phyloP scores from a whole-genome alignment of 2,329 filamentous ascomycete genomes.

The Clonostachys byssicola region DNA sequence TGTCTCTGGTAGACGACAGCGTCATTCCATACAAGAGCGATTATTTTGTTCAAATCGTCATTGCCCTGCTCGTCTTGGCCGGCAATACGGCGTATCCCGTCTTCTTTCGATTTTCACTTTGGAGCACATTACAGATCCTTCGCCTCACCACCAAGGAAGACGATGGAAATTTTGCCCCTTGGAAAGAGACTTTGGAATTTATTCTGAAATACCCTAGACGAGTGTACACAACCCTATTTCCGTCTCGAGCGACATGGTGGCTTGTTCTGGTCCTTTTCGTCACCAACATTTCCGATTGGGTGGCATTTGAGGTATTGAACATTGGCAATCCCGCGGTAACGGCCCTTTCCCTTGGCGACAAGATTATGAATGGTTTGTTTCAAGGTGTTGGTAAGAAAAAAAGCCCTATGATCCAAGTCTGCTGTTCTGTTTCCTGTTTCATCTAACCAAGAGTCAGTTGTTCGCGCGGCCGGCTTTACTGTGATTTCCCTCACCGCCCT shows the following conservation, averaged over 20 bases:
- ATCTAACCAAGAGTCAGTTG: constrained; percentile 28
- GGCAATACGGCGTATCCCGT: constrained; percentile 65
- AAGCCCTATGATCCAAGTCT: background rate
- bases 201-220: constrained; percentile 52
- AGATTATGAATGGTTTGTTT: constrained; percentile 62
- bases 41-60: constrained; percentile 44
- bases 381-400: constrained; percentile 52
- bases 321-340: constrained; percentile 54
- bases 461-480: constrained; percentile 63
- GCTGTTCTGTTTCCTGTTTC: background rate
- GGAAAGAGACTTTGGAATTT: constrained; percentile 47
- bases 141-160: constrained; percentile 27
- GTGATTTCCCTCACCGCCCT: constrained; percentile 55
- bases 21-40: constrained; percentile 56
- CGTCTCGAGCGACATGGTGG: constrained; percentile 61
- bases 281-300: constrained; percentile 62
- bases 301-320: constrained; percentile 61
- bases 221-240: constrained; percentile 62
- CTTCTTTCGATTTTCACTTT: constrained; percentile 57
- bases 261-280: constrained; percentile 55
- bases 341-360: constrained; percentile 43
- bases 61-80: constrained; percentile 56
- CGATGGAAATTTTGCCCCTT: constrained; percentile 15
- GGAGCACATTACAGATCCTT: constrained; percentile 40
- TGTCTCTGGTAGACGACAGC: constrained; percentile 63